Evolutionary conservation across 257 asterid genomes (phyloP), one percentile per base, ranked within the genome.

Genomic region (Fraxinus quadrangulata): DNA sequence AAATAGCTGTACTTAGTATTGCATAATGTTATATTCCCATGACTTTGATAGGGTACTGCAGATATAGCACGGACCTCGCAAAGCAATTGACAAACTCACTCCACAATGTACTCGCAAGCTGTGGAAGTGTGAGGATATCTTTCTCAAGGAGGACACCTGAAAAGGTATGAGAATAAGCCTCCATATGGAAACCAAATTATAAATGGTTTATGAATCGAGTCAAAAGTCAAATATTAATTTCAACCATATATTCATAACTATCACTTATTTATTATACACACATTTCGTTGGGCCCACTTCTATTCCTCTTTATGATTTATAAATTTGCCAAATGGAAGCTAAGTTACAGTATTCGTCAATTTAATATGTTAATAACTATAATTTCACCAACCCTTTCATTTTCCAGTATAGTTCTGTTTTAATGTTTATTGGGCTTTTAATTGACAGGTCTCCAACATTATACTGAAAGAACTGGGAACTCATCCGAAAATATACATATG

Each of bases 61-160:
- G 81, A 81, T 93, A 92, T 84, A 82, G 99, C 80, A 76, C 85
- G 72, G 97, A 96, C 91, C 97, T 96, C 16, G 95, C 97, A 19
- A 92, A 87, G 78, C 99, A 93, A 79, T 84, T 96, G 82, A 66
- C 77, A 23, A 72, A 89, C 47, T 93, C 97, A 74, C 88, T 96
- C 83, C 95, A 87, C 77, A 92, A 85, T 89, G 92, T 90, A 81
- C 92, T 96, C 76, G 83, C 86, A 5, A 92, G 92, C 84, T 96
- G 97, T 86, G 97, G 98, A 81, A 92, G 92, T 72, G 88, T 96
- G 82, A 89, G 97, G 85, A 92, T 96, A 79, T 92, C 97, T 23
- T 92, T 96, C 91, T 90, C 99, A 65, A 89, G 98, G 80, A 87
- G 98, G 86, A 96, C 98, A 16, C 98, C 98, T 9, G 89, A 80